Percentiles rank a stretch among this genome's conserved stretches.
These are phyloP conservation scores for Diospyros lotus DNA, from an alignment of 148 eudicot genomes.

Conservation along the genomic window DNA sequence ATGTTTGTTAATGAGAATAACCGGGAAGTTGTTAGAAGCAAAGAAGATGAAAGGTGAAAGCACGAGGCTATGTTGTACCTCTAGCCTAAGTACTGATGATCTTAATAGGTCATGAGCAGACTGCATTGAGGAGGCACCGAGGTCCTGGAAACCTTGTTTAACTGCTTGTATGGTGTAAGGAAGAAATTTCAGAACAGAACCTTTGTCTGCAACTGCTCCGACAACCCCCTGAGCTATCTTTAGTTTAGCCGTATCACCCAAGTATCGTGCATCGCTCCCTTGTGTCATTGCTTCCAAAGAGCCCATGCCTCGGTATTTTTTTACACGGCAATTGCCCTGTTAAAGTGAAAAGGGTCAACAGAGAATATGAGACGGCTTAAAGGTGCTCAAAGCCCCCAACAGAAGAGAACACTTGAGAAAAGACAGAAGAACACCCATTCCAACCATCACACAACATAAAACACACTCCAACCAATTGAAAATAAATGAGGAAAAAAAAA, in stretches of 20 bases:
- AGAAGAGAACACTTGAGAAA: too few relatives aligned
- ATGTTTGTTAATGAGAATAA: too few relatives aligned
- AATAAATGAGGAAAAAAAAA: too few relatives aligned
- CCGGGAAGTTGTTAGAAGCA: neutral
- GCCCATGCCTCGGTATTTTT: conserved; percentile 94
- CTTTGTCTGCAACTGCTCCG: conserved; percentile 90
- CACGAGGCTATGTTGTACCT: conserved; percentile 45
- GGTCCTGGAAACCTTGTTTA: conserved; percentile 95
- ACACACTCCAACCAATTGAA: too few relatives aligned
- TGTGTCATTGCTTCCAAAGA: conserved; percentile 92
- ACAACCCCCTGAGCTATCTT: conserved; percentile 96
- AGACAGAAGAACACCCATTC: too few relatives aligned
- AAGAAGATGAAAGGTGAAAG: neutral
- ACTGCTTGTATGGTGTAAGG: conserved; percentile 91
- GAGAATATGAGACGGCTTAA: neutral
- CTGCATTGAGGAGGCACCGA: conserved; percentile 72
- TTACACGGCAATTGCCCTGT: conserved; percentile 69
- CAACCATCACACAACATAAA: too few relatives aligned
- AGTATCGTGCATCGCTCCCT: conserved; percentile 89
- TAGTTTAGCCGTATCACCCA: conserved; percentile 80
- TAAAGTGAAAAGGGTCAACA: neutral
- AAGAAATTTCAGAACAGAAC: conserved; percentile 71
- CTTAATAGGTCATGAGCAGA: conserved; percentile 70
- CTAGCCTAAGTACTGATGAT: conserved; percentile 66
- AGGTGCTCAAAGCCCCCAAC: neutral